Conservation (phyloP, 129 eudicot genomes). For the Silybum marianum region DNA sequence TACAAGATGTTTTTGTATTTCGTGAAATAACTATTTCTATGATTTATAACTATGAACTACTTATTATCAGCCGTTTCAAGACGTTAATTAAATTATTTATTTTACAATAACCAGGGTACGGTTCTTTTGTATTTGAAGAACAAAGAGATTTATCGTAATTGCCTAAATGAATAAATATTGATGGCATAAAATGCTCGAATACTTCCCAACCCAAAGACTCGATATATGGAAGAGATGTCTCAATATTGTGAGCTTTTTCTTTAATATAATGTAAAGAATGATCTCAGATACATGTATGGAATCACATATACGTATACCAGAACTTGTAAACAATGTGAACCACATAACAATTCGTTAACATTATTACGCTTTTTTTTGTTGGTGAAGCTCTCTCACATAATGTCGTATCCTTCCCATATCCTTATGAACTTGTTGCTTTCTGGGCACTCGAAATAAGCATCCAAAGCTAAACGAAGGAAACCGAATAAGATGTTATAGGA, state of each 20-base stretch:
- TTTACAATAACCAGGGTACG: background rate
- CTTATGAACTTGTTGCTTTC: conserved; percentile 18
- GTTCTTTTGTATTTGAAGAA: no score
- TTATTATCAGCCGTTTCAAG: background rate
- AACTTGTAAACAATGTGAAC: background rate
- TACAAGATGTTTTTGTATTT: no score
- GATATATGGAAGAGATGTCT: conserved; percentile 12
- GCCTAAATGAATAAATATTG: background rate
- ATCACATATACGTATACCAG: conserved; percentile 16
- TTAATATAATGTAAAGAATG: conserved; percentile 8
- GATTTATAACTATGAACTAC: background rate
- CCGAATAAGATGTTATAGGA: conserved; percentile 5
- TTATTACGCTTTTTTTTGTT: conserved; percentile 14
- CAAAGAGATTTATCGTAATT: background rate
- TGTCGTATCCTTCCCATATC: conserved; percentile 7
- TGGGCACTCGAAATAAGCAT: conserved; percentile 13
- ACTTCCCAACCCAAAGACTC: background rate
- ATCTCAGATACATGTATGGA: background rate
- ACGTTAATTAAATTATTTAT: background rate
- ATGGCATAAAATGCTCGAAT: background rate
- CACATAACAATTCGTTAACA: conserved; percentile 14
- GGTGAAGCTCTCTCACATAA: conserved; percentile 23
- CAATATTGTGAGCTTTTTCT: background rate
- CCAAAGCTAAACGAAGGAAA: conserved; percentile 27
- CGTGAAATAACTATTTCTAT: no score